These are phyloP conservation scores for Lathyrus sativus DNA, from an alignment of 306 rosid genomes.

Conservation along the genomic window DNA sequence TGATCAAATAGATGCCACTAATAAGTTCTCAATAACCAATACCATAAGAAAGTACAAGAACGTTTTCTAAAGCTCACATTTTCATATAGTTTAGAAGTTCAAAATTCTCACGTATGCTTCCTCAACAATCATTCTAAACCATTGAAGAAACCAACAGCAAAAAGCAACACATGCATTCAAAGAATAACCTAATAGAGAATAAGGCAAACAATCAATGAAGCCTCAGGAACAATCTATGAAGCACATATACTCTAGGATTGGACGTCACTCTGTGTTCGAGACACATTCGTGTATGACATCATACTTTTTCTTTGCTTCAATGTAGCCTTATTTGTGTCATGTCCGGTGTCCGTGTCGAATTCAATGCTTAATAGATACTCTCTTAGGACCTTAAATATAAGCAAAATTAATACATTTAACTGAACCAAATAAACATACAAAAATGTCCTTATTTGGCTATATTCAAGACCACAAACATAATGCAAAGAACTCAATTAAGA, in stretches of 20 bases:
- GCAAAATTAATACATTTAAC: neutral
- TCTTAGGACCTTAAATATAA: neutral
- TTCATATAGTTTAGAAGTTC: conserved; percentile 24
- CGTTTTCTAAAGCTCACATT: conserved; percentile 1
- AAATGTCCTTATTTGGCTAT: neutral
- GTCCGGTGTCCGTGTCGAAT: neutral
- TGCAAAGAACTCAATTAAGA: conserved; percentile 1
- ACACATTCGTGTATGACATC: neutral
- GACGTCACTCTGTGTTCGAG: neutral
- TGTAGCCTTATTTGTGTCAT: neutral
- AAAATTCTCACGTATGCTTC: neutral
- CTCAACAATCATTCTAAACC: conserved; percentile 11
- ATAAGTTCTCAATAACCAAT: conserved; percentile 10
- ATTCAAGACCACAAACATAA: neutral
- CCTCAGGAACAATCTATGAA: conserved; percentile 14
- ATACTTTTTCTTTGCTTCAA: neutral
- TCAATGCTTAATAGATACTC: neutral
- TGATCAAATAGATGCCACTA: no score
- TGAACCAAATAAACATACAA: neutral
- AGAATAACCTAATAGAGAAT: conserved; percentile 4
- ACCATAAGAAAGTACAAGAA: neutral
- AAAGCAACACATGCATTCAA: conserved; percentile 22
- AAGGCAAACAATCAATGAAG: conserved; percentile 18
- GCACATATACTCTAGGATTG: neutral
- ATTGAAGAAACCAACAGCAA: conserved; percentile 19